Percentiles rank a stretch among this genome's conserved stretches.
phyloP scores from a whole-genome alignment of 2,329 filamentous ascomycete species.

The Ophiocordyceps camponoti-leonardi region DNA sequence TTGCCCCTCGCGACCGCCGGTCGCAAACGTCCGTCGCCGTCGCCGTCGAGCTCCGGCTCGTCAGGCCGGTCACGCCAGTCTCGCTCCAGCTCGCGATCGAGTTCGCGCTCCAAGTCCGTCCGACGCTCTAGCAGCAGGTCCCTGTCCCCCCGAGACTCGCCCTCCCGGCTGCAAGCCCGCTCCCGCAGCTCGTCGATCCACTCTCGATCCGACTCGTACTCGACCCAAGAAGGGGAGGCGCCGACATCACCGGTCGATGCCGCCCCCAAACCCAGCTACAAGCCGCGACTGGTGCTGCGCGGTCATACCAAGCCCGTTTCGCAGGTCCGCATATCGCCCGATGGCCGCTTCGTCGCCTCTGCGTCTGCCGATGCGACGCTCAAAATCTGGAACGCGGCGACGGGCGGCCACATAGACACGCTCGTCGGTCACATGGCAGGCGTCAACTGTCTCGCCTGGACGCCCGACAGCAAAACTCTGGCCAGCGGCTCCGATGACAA shows the following conservation, averaged over 20 bases:
- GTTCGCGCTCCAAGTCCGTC: slow-evolving; percentile 19
- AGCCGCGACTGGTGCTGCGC: slow-evolving; percentile 49
- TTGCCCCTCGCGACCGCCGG: background rate
- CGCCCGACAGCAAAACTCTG: slow-evolving; percentile 70
- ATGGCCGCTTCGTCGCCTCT: slow-evolving; percentile 78
- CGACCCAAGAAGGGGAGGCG: slow-evolving; percentile 4
- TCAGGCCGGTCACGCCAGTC: slow-evolving; percentile 3
- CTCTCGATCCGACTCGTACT: slow-evolving; percentile 7
- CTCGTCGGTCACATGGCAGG: slow-evolving; percentile 88
- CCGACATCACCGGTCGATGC: slow-evolving; percentile 29
- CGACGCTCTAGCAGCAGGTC: slow-evolving; percentile 15
- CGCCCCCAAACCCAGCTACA: slow-evolving; percentile 43
- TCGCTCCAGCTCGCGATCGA: slow-evolving; percentile 5
- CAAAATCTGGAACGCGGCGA: slow-evolving; percentile 74
- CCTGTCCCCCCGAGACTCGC: slow-evolving; percentile 5
- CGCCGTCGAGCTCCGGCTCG: slow-evolving; percentile 9
- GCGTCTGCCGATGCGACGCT: slow-evolving; percentile 79
- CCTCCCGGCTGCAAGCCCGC: slow-evolving; percentile 11
- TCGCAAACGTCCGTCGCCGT: background rate
- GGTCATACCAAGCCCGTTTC: slow-evolving; percentile 70
- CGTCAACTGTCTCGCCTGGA: slow-evolving; percentile 87
- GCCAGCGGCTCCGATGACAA: slow-evolving; percentile 95
- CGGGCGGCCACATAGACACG: slow-evolving; percentile 68
- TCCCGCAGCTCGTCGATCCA: slow-evolving; percentile 13
- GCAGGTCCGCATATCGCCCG: slow-evolving; percentile 77